Evolutionary conservation across 768 basidiomycete species (phyloP), one percentile per base, ranked within the genome.

Genomic region (Lactarius evosmus): DNA sequence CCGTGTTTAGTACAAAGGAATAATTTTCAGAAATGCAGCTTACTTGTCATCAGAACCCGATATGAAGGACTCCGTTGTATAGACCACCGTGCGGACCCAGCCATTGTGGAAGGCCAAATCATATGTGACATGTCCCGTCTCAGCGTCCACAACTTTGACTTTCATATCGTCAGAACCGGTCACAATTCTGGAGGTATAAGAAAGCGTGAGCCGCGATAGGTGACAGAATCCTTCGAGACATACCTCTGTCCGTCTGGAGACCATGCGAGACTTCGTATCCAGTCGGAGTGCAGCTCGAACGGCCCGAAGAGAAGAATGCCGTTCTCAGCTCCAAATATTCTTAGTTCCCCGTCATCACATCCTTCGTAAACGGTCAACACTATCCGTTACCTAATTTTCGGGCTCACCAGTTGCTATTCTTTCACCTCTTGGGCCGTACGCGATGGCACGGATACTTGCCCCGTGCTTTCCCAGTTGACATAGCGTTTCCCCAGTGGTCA

Each of bases 211-310:
- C 11, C 25, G 12, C 17, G 14, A 17, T 17, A 25, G 17, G n/a
- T 25, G 17, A 19, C 19, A 52, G 16, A 16, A 46, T 36, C 12
- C 3, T 19, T 34, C 2, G 16, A 19, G 40, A 22, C 63, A 0
- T n/a, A 59, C 63, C 44, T 34, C 16, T 53, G 58, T 27, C 68
- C 55, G 11, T 72, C 66, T 36, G 75, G 73, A 34, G 75, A 74
- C 63, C 70, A 72, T 2, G 66, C 62, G 56, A 73, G 58, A 65
- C 61, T 67, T 63, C 29, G 67, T 56, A 70, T 65, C 36, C 11
- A 60, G 59, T 41, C 69, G 30, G 17, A 65, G 65, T 68, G 60
- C n/a, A 68, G 61, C 17, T 68, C 58, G 38, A 69, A 60, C 27
- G 65, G 68, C 4, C 55, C 66, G 4, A 50, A 29, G 7, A 65